phyloP scores from a whole-genome alignment of 805 yeast genomes.

The Jamesozyma hellenica region DNA sequence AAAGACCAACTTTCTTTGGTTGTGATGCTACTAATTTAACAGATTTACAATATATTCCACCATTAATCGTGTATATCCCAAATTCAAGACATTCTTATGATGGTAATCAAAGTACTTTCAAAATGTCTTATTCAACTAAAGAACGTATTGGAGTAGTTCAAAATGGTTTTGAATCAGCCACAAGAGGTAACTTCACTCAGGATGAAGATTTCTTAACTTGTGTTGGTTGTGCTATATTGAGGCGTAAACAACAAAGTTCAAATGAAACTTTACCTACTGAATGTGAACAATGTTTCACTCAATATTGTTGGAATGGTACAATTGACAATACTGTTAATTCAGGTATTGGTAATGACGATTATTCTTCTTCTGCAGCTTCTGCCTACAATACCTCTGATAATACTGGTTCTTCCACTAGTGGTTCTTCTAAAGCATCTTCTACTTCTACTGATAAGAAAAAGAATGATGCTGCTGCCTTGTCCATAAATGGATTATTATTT shows the following conservation, averaged over 20 bases:
- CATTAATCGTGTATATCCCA: constrained; percentile 68
- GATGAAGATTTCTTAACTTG: constrained; percentile 65
- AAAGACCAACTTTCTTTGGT: constrained; percentile 74
- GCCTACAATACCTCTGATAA: constrained; percentile 4
- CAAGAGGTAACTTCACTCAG: constrained; percentile 55
- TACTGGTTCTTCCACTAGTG: constrained; percentile 3
- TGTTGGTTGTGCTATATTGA: constrained; percentile 72
- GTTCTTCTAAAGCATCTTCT: constrained; percentile 1
- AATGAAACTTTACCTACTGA: constrained; percentile 49
- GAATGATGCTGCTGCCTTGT: constrained; percentile 3
- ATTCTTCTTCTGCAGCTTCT: constrained; percentile 3
- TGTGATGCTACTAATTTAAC: constrained; percentile 62
- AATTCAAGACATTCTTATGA: constrained; percentile 55
- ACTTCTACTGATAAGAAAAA: constrained; percentile 1
- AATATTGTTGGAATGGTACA: constrained; percentile 69
- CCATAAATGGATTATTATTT: constrained; percentile 2
- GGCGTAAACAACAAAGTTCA: constrained; percentile 65
- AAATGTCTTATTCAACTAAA: constrained; percentile 48
- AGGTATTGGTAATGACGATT: constrained; percentile 11
- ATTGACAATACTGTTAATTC: constrained; percentile 14
- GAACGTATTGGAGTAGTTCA: constrained; percentile 51
- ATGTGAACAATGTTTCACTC: constrained; percentile 59
- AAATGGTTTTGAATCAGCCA: constrained; percentile 65
- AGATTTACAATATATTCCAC: constrained; percentile 46
- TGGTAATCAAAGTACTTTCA: constrained; percentile 66